Evolutionary conservation across 1,284 basidiomycete genomes (phyloP), one percentile per base, ranked within the genome.

Genomic region (Abortiporus biennis): DNA sequence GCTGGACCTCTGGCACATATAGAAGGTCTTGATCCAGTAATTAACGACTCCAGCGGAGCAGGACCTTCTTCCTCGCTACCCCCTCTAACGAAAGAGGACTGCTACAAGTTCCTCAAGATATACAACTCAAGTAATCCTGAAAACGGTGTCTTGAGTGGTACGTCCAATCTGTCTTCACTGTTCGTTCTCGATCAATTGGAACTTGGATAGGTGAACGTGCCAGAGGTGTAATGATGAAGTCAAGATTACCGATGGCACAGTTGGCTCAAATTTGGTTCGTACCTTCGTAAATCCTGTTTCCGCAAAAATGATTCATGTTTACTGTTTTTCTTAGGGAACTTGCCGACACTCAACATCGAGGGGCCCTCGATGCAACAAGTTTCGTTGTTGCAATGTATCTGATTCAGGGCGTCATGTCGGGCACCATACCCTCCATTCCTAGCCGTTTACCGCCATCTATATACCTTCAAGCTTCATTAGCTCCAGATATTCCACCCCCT

Each of bases 361-460:
- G 96, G 22, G 69, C 76, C 6, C 80, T 99, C 45, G 95, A 99
- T 59, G 71, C 84, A 12, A 76, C 85, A 34, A 94, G 98, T 62
- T 99, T 99, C 61, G 85, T 86, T 47, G 80, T 99, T 55, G 96
- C 90, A 42, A 97, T 99, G 96, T 91, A 88, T 58, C 77, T 94
- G 55, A 93, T 98, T 50, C 93, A 97, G 63, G 84, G 77, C 36
- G 72, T 78, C 40, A 98, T 99, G 94, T 80, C 85, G 30, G 80
- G 83, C 40, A 74, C 81, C 36, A 68, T 92, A 42, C 65, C 82
- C 19, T 72, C 74, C 34, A 74, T 98, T 32, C 95, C 96, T 5
- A 62, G 76, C 2, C 67, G 74, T 0, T 74, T 99, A 12, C 92
- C 95, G 11, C 80, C 85, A 1, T 84, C 83, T 35, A 61, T 95